Evolutionary conservation across 2,329 filamentous ascomycete genomes (phyloP).

Genomic region (Colletotrichum phormii): DNA sequence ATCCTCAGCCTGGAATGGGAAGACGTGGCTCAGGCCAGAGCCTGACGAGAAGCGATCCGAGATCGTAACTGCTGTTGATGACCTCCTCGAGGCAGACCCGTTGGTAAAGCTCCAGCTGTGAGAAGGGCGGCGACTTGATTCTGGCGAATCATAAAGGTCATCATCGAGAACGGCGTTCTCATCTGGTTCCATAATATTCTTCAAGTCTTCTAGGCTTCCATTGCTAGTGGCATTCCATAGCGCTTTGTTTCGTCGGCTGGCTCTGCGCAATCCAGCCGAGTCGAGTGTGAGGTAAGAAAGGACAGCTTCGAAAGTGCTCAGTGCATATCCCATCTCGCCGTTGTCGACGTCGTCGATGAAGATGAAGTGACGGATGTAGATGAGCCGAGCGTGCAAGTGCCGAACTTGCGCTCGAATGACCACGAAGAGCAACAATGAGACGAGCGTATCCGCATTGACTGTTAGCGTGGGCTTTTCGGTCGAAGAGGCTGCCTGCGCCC

Average conservation of each 20-base stretch:
- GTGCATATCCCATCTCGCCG: conserved; percentile 93
- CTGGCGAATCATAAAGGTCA: conserved; percentile 54
- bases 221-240: conserved; percentile 87
- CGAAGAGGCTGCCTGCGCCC: conserved; percentile 48
- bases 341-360: conserved; percentile 98
- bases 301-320: conserved; percentile 96
- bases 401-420: conserved; percentile 91
- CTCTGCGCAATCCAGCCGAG: conserved; percentile 82
- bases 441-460: conserved; percentile 88
- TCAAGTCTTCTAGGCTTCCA: conserved; percentile 82
- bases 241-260: conserved; percentile 85
- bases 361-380: conserved; percentile 98
- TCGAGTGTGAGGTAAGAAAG: conserved; percentile 87
- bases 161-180: conserved; percentile 58
- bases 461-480: conserved; percentile 69
- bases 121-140: conserved; percentile 58
- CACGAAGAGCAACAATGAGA: conserved; percentile 90
- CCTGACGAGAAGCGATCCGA: conserved; percentile 67
- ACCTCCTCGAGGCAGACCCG: conserved; percentile 54
- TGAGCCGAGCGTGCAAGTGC: conserved; percentile 86
- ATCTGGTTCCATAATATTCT: conserved; percentile 81
- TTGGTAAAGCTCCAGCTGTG: conserved; percentile 61
- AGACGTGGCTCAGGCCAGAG: conserved; percentile 82
- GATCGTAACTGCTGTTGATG: conserved; percentile 54
- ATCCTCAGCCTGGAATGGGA: conserved; percentile 77